A percentile compares a stretch with the other conserved stretches of the same genome.
Conservation (phyloP, 2,329 filamentous ascomycete genomes). For the Torrubiella hemipterigena region DNA sequence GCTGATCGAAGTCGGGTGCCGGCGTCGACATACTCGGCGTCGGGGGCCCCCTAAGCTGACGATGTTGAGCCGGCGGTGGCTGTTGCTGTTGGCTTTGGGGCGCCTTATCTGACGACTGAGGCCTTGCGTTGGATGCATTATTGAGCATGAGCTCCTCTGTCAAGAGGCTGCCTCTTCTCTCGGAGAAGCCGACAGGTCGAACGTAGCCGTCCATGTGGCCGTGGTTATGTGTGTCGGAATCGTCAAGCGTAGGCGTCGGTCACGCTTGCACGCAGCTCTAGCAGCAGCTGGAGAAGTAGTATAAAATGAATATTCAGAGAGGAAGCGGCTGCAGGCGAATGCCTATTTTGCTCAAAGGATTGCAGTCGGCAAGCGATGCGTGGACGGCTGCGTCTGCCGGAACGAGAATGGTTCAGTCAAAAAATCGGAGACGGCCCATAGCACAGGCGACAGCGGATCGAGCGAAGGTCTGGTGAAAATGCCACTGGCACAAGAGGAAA, state of each 20-base stretch:
- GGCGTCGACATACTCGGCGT: constrained; percentile 57
- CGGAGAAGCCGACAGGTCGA: constrained; percentile 47
- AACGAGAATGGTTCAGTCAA: no score
- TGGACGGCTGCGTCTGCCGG: no score
- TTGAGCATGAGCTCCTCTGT: constrained; percentile 45
- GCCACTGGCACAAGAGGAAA: no score
- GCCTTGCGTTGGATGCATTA: constrained; percentile 30
- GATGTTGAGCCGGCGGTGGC: constrained; percentile 19
- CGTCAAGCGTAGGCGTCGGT: not conserved
- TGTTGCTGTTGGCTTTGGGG: constrained; percentile 25
- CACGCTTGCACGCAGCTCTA: no score
- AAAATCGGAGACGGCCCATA: no score
- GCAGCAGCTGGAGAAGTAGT: no score
- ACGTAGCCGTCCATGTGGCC: constrained; percentile 28
- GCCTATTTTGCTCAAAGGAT: no score
- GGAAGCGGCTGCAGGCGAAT: no score
- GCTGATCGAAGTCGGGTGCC: constrained; percentile 50
- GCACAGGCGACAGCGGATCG: no score
- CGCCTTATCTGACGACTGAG: constrained; percentile 41
- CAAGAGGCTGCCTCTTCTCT: constrained; percentile 45
- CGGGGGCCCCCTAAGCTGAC: constrained; percentile 43
- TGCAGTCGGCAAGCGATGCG: no score
- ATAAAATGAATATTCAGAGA: no score
- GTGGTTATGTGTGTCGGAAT: not conserved
- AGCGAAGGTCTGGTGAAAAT: no score